Conservation (phyloP, 2,329 filamentous ascomycete genomes). For the Amylocarpus encephaloides region DNA sequence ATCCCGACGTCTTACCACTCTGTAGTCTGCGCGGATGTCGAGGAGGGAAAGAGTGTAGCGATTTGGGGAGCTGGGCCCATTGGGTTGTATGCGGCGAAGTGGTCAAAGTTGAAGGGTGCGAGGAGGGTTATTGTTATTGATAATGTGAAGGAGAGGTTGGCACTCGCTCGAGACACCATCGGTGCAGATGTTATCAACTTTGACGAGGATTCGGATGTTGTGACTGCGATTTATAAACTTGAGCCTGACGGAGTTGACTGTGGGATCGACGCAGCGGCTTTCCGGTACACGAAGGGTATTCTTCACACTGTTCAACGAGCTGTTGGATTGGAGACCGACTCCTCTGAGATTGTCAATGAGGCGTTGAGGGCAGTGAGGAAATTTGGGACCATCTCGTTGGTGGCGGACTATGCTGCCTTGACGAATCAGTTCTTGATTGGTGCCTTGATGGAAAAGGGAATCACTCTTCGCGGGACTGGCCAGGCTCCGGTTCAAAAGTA, state of each 20-base stretch:
- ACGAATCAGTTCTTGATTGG: slow-evolving; percentile 63
- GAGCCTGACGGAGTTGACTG: slow-evolving; percentile 54
- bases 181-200: slow-evolving; percentile 53
- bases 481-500: slow-evolving; percentile 67
- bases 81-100: slow-evolving; percentile 57
- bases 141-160: slow-evolving; percentile 47
- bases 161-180: slow-evolving; percentile 49
- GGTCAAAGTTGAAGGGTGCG: slow-evolving; percentile 48
- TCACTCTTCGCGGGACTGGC: slow-evolving; percentile 57
- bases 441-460: slow-evolving; percentile 57
- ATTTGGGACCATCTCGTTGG: slow-evolving; percentile 53
- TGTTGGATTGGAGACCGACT: slow-evolving; percentile 55
- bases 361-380: slow-evolving; percentile 47
- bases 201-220: slow-evolving; percentile 46
- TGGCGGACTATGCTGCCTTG: slow-evolving; percentile 39
- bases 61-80: slow-evolving; percentile 62
- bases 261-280: slow-evolving; percentile 57
- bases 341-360: slow-evolving; percentile 51
- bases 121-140: slow-evolving; percentile 58
- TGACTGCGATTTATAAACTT: slow-evolving; percentile 52
- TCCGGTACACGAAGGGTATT: slow-evolving; percentile 55
- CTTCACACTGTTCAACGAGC: slow-evolving; percentile 50
- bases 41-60: slow-evolving; percentile 56
- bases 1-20: slow-evolving; percentile 57
- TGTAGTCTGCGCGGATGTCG: slow-evolving; percentile 58